Percentiles rank a stretch among this genome's conserved stretches.
phyloP scores from a whole-genome alignment of 495 filamentous ascomycete genomes.

The Neurospora pannonica region DNA sequence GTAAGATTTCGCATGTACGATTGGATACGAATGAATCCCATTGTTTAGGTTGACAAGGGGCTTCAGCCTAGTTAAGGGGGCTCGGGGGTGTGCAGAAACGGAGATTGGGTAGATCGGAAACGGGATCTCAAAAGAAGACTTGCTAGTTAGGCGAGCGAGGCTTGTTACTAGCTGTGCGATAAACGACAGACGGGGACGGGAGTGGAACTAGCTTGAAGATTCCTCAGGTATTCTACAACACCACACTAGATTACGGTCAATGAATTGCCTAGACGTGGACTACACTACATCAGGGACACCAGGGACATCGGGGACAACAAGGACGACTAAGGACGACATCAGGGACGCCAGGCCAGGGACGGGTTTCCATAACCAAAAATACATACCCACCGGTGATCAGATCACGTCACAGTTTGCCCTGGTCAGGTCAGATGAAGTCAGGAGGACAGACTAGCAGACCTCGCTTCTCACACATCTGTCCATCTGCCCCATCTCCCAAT shows the following conservation, averaged over 20 bases:
- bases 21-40: neutral
- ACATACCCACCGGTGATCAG: neutral
- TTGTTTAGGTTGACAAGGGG: neutral
- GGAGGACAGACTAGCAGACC: neutral
- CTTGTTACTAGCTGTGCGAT: neutral
- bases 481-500: neutral
- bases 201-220: no score
- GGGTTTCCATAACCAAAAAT: no score
- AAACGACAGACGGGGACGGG: neutral
- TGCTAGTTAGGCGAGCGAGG: neutral
- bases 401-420: neutral
- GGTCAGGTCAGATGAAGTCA: neutral
- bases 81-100: neutral
- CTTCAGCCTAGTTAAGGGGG: neutral
- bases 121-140: neutral
- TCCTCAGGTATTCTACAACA: no score
- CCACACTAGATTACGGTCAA: no score
- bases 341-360: neutral
- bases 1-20: neutral
- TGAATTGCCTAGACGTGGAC: no score
- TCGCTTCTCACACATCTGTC: neutral
- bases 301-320: no score
- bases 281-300: neutral
- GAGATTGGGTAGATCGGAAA: neutral
- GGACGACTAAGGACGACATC: no score